Base-by-base conservation (phyloP, 2,329 filamentous ascomycete species). In the Calonectria fujianensis region DNA sequence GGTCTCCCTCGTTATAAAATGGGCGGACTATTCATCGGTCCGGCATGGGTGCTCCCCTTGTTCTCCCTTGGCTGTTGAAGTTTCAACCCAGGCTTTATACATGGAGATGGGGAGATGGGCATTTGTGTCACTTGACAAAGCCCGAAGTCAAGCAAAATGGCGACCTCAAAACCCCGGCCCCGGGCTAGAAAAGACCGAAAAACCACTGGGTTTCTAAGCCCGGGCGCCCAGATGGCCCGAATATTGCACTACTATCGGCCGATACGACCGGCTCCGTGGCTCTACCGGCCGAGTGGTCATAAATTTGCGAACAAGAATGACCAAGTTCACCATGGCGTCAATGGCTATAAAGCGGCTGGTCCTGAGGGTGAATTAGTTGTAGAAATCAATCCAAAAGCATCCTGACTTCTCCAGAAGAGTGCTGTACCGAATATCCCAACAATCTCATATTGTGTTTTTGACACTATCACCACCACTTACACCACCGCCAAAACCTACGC, bases 201-300 rank as follows among this genome's bases (percentile, higher is more conserved):
- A 9, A 13, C 13, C 20, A 13, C 29, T 29, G 39, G 69, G 66
- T 69, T 69, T 41, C 68, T 72, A 64, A 74, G 52, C 69, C 16
- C 68, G 27, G 24, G 14, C 18, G 27, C 10, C 11, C 31, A 31
- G 68, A 35, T 29, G 37, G 31, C 24, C 27, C 8, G 31, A 52
- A 61, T 31, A 24, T 18, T 2, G 51, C 51, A 31, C 39, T 24
- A 41, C 37, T 59, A 71, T 64, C 78, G 78, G 78, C 78, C 78
- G 78, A 79, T 27, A 59, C 20, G 7, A 10, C 48, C 77, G 79
- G 78, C 59, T 72, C 79, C 79, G 78, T 59, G 4, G 4, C 3
- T 41, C 3, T 77, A 75, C 80, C 80, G 80, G 79, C 80, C 79
- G 80, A 81, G 69, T 78, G 52, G 20, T 9, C 10, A 52, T 11